Conservation (phyloP, 495 filamentous ascomycete genomes). For the Neurospora sp. region DNA sequence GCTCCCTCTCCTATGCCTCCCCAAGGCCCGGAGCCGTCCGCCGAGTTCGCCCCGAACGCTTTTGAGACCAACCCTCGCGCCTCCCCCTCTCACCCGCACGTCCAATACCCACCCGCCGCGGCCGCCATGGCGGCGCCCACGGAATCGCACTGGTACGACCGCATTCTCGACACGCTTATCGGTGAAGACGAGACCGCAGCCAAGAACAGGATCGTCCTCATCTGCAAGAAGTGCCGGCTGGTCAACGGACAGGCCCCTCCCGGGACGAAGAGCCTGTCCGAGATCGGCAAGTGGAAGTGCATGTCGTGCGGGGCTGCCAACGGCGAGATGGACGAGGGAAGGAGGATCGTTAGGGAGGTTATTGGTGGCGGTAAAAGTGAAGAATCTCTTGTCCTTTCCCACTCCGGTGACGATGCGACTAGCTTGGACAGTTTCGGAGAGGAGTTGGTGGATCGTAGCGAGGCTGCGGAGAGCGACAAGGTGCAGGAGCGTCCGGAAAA, state of each 20-base stretch:
- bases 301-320: constrained; percentile 77
- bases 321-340: constrained; percentile 61
- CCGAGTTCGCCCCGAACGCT: constrained; percentile 51
- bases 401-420: not conserved
- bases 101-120: constrained; percentile 27
- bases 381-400: not conserved
- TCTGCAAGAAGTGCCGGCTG: constrained; percentile 71
- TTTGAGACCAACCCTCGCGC: constrained; percentile 30
- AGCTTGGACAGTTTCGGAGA: not conserved
- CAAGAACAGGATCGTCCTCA: constrained; percentile 81
- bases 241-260: constrained; percentile 97
- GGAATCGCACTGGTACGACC: constrained; percentile 80
- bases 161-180: constrained; percentile 80
- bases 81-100: constrained; percentile 7
- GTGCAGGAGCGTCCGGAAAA: not conserved
- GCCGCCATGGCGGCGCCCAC: constrained; percentile 27
- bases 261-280: constrained; percentile 63
- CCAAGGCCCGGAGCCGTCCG: constrained; percentile 19
- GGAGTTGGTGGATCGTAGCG: not conserved
- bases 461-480: not conserved
- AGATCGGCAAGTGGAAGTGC: constrained; percentile 85
- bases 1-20: constrained; percentile 14
- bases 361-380: constrained; percentile 14
- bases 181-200: constrained; percentile 92
- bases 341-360: constrained; percentile 45